Base-by-base conservation (phyloP, 2,329 filamentous ascomycete species). In the Colletotrichum eleusines region DNA sequence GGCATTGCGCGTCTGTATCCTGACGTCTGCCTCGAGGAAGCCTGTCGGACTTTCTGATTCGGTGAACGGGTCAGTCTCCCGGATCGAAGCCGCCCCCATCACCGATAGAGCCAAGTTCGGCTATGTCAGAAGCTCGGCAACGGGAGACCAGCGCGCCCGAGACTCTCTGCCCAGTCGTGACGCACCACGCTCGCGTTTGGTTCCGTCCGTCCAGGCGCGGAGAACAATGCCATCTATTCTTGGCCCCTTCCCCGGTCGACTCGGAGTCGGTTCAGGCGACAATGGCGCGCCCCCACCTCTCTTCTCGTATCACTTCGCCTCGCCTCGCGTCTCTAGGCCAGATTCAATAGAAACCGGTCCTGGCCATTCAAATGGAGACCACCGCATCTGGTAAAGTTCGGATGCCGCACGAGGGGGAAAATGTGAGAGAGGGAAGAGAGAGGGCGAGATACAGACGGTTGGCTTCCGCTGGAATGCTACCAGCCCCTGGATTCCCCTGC, bases 391-490 rank as follows among this genome's bases (percentile, higher is more conserved):
- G 53, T 9, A 12, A 55, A n/a, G 28, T n/a, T 14, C 50, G 18
- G 14, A 11, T n/a, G 11, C 31, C 31, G 31, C 51, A 35, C n/a
- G 12, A 26, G n/a, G 5, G 23, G 6, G 18, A n/a, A 42, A 11
- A 26, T n/a, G 18, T 11, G 42, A 44, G 42, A 44, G 18, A 1
- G 40, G 40, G 4, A 8, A 44, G 8, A 44, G 7, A 20, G 42
- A 44, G 20, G 9, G 35, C n/a, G n/a, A n/a, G n/a, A n/a, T n/a
- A n/a, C n/a, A n/a, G 14, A 59, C 38, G 40, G 38, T 16, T 51
- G 65, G 59, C 40, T 33, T 9, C 26, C 42, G 54, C 38, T 48
- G 66, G 66, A 66, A 69, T 54, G 60, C 26, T 57, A 28, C 66
- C 50, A 53, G 55, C 55, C 63, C n/a, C 53, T 6, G 20, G 23